phyloP scores from a whole-genome alignment of 2,329 filamentous ascomycete species.

The Sordariomycetes sp. region DNA sequence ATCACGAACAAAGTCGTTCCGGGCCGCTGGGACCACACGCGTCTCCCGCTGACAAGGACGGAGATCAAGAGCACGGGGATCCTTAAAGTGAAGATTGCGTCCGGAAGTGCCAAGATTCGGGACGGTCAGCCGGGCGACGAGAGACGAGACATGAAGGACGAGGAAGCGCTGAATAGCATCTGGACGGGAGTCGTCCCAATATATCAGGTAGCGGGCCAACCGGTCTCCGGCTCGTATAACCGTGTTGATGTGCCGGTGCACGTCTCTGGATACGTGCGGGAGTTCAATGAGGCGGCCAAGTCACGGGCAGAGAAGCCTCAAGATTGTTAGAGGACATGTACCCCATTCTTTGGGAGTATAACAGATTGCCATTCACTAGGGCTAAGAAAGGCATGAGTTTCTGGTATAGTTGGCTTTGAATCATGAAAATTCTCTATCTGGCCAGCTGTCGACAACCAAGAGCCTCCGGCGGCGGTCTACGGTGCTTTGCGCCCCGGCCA shows the following conservation, averaged over 20 bases:
- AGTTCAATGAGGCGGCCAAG: conserved; percentile 17
- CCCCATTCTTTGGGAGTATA: too few species aligned
- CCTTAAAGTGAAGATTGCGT: conserved; percentile 52
- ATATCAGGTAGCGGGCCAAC: conserved; percentile 48
- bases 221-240: conserved; percentile 47
- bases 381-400: too few species aligned
- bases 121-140: conserved; percentile 48
- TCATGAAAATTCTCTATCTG: too few species aligned
- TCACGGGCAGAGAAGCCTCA: background rate
- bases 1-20: conserved; percentile 65
- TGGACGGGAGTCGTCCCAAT: conserved; percentile 51
- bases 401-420: too few species aligned
- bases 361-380: too few species aligned
- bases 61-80: conserved; percentile 69
- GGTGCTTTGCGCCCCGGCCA: too few species aligned
- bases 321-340: background rate
- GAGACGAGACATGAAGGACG: conserved; percentile 29
- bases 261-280: conserved; percentile 29
- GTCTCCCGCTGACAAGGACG: conserved; percentile 55
- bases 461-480: too few species aligned
- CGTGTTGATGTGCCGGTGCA: conserved; percentile 48
- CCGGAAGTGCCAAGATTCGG: conserved; percentile 65
- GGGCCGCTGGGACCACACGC: conserved; percentile 53
- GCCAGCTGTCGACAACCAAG: too few species aligned
- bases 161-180: conserved; percentile 22